phyloP scores from a whole-genome alignment of 352 stramenopile species.

The Globisporangium spiculum region DNA sequence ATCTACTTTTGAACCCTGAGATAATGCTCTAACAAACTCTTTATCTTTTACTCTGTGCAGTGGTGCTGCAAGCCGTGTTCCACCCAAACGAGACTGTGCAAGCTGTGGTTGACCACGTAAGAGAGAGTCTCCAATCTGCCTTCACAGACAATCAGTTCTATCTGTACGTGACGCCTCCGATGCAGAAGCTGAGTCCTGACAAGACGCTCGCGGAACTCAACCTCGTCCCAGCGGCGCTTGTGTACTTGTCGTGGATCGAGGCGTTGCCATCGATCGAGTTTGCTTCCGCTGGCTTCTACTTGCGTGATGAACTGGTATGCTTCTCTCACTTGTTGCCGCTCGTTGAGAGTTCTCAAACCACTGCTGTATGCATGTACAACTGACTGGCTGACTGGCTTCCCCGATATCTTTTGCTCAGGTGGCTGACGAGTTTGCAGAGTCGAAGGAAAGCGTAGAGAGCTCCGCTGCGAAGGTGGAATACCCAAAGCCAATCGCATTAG shows the following conservation, averaged over 20 bases:
- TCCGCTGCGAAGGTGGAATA: slow-evolving; percentile 31
- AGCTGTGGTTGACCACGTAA: slow-evolving; percentile 68
- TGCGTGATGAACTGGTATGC: slow-evolving; percentile 54
- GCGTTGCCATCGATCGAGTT: slow-evolving; percentile 18
- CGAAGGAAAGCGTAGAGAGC: slow-evolving; percentile 31
- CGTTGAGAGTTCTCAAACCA: not conserved
- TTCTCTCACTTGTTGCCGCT: not conserved
- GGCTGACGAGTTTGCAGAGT: slow-evolving; percentile 30
- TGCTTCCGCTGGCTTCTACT: slow-evolving; percentile 42
- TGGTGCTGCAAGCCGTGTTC: slow-evolving; percentile 78
- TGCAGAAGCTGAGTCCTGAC: slow-evolving; percentile 47
- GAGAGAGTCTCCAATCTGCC: slow-evolving; percentile 35
- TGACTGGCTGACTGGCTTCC: not conserved
- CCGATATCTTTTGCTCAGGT: slow-evolving; percentile 20
- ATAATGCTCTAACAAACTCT: not conserved
- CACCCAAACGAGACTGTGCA: slow-evolving; percentile 76
- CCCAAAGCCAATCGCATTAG: slow-evolving; percentile 42
- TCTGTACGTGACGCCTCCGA: slow-evolving; percentile 78
- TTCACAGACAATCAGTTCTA: slow-evolving; percentile 44
- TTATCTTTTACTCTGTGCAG: slow-evolving; percentile 21
- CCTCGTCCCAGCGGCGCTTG: slow-evolving; percentile 72
- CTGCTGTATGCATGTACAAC: not conserved
- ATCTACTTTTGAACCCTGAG: not conserved
- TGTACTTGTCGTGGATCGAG: slow-evolving; percentile 73
- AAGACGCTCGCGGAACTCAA: slow-evolving; percentile 70